phyloP scores from a whole-genome alignment of 495 filamentous ascomycete genomes.

The Annulohypoxylon bovei region DNA sequence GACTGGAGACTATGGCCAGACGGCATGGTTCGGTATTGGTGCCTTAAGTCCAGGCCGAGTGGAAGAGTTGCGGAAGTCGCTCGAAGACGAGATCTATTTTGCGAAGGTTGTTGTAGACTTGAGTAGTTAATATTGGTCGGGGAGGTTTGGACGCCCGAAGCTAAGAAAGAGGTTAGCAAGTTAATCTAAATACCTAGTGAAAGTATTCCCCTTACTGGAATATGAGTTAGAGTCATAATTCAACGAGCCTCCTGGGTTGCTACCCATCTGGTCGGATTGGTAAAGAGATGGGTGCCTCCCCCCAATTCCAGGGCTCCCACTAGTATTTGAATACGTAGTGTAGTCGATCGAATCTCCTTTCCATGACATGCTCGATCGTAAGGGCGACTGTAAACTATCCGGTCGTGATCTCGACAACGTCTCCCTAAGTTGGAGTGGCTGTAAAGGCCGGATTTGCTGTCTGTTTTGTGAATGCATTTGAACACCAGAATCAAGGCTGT shows the following conservation, averaged over 20 bases:
- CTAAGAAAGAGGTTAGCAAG: constrained; percentile 43
- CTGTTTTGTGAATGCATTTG: constrained; percentile 57
- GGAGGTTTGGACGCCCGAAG: constrained; percentile 57
- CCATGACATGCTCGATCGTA: constrained; percentile 70
- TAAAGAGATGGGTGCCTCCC: constrained; percentile 56
- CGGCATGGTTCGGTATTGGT: constrained; percentile 59
- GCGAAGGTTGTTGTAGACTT: constrained; percentile 55
- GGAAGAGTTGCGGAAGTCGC: constrained; percentile 60
- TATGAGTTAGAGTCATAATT: constrained; percentile 63
- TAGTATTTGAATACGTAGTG: constrained; percentile 54
- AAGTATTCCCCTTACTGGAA: constrained; percentile 55
- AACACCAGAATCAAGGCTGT: constrained; percentile 58
- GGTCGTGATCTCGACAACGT: constrained; percentile 67
- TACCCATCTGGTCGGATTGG: constrained; percentile 51
- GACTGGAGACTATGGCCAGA: constrained; percentile 53
- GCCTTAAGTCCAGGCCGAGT: constrained; percentile 57
- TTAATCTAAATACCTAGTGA: constrained; percentile 12
- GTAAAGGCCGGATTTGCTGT: constrained; percentile 60
- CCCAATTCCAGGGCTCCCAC: constrained; percentile 56
- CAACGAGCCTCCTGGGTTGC: constrained; percentile 49
- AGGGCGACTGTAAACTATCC: constrained; percentile 67
- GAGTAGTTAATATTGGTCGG: constrained; percentile 59
- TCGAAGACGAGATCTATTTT: constrained; percentile 56
- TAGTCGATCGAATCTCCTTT: constrained; percentile 69
- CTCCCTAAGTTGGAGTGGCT: constrained; percentile 68